Evolutionary conservation across 2,329 filamentous ascomycete genomes (phyloP).

Genomic region (Cordyceps pruinosa): DNA sequence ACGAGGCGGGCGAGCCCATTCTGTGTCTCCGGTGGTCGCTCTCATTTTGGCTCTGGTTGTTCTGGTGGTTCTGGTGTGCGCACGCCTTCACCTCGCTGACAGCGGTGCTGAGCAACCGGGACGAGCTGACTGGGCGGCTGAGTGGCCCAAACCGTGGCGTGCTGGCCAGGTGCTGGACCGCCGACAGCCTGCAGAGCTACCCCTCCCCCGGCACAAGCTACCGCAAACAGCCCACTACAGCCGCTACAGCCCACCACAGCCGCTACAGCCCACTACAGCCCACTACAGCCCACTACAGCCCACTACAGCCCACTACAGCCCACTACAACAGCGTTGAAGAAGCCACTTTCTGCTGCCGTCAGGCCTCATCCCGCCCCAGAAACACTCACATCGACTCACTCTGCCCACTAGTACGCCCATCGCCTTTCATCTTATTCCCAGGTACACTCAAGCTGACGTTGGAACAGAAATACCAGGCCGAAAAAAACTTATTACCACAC

Average conservation of each 20-base stretch:
- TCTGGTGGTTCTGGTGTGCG: too few species aligned
- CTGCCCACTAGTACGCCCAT: background rate
- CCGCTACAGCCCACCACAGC: background rate
- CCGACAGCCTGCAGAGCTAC: background rate
- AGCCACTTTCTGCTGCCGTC: too few species aligned
- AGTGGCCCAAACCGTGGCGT: too few species aligned
- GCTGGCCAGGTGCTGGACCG: background rate
- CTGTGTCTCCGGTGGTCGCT: too few species aligned
- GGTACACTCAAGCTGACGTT: slow-evolving; percentile 3
- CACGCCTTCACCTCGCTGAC: too few species aligned
- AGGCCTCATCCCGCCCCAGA: background rate
- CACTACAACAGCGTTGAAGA: too few species aligned
- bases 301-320: too few species aligned
- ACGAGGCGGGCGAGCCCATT: too few species aligned
- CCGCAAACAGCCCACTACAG: background rate
- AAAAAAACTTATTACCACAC: too few species aligned
- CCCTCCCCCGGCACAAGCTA: background rate
- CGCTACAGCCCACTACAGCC: background rate
- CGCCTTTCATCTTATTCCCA: background rate
- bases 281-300: slow-evolving; percentile 2
- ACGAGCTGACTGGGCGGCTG: slow-evolving; percentile 1
- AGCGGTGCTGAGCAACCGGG: background rate
- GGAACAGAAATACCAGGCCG: background rate
- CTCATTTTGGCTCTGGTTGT: too few species aligned
- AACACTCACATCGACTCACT: background rate